A percentile compares a stretch with the other conserved stretches of the same genome.
Evolutionary conservation across 139 green algal species (phyloP).

Genomic region (Closterium sp.): DNA sequence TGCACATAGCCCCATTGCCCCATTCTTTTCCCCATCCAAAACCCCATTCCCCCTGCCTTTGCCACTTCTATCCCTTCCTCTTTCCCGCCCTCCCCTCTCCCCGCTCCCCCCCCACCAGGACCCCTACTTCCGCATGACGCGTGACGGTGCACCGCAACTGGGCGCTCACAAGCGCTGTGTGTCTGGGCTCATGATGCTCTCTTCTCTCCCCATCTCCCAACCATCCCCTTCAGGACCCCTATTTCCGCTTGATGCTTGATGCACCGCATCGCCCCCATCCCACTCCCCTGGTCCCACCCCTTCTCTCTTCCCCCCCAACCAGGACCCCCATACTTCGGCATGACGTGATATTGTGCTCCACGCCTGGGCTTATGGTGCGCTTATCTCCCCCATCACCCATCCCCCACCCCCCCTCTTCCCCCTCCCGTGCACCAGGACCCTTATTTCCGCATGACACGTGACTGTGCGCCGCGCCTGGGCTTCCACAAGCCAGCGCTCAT

Average conservation of each 20-base stretch:
- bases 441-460: slow-evolving; percentile 92
- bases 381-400: not conserved
- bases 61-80: no score
- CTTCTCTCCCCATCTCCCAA: not conserved
- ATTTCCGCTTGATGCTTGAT: no score
- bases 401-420: not conserved
- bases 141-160: no score
- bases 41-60: no score
- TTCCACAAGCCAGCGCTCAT: slow-evolving; percentile 88
- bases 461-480: slow-evolving; percentile 82
- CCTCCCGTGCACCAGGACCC: slow-evolving; percentile 62
- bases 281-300: not conserved
- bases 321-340: not conserved
- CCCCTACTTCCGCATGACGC: no score
- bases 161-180: no score
- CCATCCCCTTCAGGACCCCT: not conserved
- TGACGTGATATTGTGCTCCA: not conserved
- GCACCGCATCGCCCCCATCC: no score
- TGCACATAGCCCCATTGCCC: not conserved
- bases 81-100: no score
- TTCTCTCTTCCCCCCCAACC: not conserved
- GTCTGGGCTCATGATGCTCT: no score
- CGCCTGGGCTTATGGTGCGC: not conserved
- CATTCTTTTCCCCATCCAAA: not conserved
- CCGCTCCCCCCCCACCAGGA: not conserved